phyloP scores from a whole-genome alignment of 2,329 filamentous ascomycete genomes.

The Exserohilum turcica region DNA sequence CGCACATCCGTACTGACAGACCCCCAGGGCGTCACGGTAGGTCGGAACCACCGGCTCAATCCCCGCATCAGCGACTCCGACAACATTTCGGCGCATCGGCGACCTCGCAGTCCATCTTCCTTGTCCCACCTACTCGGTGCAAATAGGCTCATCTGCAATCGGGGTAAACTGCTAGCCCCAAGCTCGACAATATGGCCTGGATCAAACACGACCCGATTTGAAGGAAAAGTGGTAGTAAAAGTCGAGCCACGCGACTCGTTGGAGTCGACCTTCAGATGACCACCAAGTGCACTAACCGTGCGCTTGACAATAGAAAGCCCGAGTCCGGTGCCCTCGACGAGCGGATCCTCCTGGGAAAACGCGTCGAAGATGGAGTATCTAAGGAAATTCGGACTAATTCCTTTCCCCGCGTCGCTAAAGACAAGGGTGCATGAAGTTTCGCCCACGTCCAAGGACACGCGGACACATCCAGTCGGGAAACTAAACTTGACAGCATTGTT shows the following conservation, averaged over 20 bases:
- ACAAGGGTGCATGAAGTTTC: neutral
- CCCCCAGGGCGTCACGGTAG: slow-evolving; percentile 2
- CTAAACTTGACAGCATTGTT: slow-evolving; percentile 11
- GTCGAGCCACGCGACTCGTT: slow-evolving; percentile 6
- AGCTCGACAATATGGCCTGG: neutral
- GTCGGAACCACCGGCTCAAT: slow-evolving; percentile 5
- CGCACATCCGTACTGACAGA: neutral
- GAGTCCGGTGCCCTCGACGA: slow-evolving; percentile 7
- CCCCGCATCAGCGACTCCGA: slow-evolving; percentile 1
- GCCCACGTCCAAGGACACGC: slow-evolving; percentile 5
- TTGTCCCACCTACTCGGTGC: slow-evolving; percentile 2
- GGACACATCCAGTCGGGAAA: slow-evolving; percentile 1
- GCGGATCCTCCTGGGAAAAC: slow-evolving; percentile 11
- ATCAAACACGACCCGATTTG: neutral
- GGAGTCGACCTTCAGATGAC: slow-evolving; percentile 5
- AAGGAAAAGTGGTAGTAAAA: slow-evolving; percentile 5
- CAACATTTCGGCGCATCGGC: neutral
- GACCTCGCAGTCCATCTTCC: neutral
- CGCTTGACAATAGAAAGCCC: slow-evolving; percentile 14
- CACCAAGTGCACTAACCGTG: slow-evolving; percentile 3
- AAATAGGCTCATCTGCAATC: slow-evolving; percentile 4
- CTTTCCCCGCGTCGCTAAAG: slow-evolving; percentile 5
- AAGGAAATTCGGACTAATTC: slow-evolving; percentile 5
- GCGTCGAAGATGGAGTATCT: slow-evolving; percentile 10
- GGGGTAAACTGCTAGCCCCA: neutral